These are phyloP conservation scores for Corymbia calophylla DNA, from an alignment of 441 rosid genomes.

Conservation along the genomic window DNA sequence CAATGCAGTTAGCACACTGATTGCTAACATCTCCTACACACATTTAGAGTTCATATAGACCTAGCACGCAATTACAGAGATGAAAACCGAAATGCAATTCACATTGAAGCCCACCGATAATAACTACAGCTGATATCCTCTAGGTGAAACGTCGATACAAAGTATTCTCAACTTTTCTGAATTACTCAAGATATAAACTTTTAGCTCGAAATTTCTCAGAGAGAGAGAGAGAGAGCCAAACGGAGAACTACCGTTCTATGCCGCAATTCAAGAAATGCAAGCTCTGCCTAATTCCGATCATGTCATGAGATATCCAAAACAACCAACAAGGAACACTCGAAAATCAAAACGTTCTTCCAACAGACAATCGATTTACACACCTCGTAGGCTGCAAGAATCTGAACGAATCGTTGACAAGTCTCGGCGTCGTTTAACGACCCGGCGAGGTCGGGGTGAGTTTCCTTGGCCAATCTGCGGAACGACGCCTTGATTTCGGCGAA, in stretches of 20 bases:
- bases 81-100: not conserved
- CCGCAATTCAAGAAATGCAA: not conserved
- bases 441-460: conserved; percentile 87
- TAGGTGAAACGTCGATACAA: not conserved
- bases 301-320: not conserved
- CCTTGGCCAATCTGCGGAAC: conserved; percentile 75
- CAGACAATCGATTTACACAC: conserved; percentile 13
- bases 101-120: not conserved
- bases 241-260: not conserved
- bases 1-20: not conserved
- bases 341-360: not conserved
- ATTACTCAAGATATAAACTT: not conserved
- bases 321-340: not conserved
- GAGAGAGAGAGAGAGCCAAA: not conserved
- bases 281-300: not conserved
- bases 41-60: not conserved
- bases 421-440: conserved; percentile 27
- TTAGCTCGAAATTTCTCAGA: not conserved
- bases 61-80: not conserved
- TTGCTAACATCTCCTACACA: not conserved
- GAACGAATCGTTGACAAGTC: conserved; percentile 61
- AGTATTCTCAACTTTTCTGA: not conserved
- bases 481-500: conserved; percentile 81
- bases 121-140: not conserved
- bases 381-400: conserved; percentile 93